Base-by-base conservation (phyloP, 345 rosid species). In the Corchorus capsularis region DNA sequence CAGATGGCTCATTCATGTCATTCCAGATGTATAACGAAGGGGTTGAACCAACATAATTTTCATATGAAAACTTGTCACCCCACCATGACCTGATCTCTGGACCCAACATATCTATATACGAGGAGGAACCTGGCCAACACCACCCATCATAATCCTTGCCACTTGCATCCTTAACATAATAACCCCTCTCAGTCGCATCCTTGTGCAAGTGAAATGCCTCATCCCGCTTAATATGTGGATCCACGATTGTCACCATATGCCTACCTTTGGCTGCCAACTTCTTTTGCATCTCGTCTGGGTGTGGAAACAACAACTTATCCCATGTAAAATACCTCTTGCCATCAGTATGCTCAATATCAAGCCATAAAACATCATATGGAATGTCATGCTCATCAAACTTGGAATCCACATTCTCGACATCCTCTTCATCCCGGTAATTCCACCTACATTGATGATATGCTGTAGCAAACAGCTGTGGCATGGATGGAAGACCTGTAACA, bases 1-100 rank as follows among this genome's bases (percentile, higher is more conserved):
- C 99, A 22, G 99, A 96, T 78, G 99, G 99, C 86, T 96, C 99
- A 72, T 96, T 96, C 99, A 96, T 94, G 88, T 96, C 98, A 88
- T 96, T 96, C 98, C 99, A 96, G 61, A 90, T 94, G 83, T 94
- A 90, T 79, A 96, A 83, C 2, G 97, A 90, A 9, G 97, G 92
- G 56, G 99, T 96, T 3, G 99, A 96, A 73, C 98, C 97, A 19
- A 67, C 86, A 83, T 96, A 96, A 72, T 86, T 89, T 70, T 87
- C 80, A 77, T 82, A 89, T 1, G 94, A 94, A 86, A 96, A 94
- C 78, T 83, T 89, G 37, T 88, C 91, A 69, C 83, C 81, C 97
- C 98, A 96, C 99, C 99, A 96, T 8, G 90, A 77, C 73, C 99
- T 90, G 80, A 96, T 88, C 88, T 91, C 94, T 0, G 97, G 97